Base-by-base conservation (phyloP, 192 early-diverging fungal species). In the Coemansia sp. region DNA sequence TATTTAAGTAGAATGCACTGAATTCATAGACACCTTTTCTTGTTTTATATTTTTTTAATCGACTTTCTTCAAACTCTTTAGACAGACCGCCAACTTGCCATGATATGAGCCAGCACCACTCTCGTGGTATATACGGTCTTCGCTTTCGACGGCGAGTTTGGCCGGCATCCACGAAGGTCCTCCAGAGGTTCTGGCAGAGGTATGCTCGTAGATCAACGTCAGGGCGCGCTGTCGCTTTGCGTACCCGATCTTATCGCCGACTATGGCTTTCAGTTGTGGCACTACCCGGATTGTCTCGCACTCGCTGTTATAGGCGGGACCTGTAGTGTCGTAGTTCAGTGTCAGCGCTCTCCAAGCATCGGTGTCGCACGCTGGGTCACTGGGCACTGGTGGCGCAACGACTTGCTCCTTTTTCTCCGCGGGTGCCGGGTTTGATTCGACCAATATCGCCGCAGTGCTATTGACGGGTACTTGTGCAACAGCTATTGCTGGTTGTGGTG, bases 51-150 rank as follows among this genome's bases (percentile, higher is more conserved):
- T 35, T 28, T 42, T 26, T 46, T 37, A 50, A 44, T 19, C 50
- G 19, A 55, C 55, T n/a, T 62, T 66, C 17, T 80, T 80, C 44
- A 80, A 52, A 37, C 67, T 62, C 17, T 40, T 70, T 40, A 80
- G 4, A 28, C 73, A 63, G 7, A 19, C 55, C 6, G 75, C 46
- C 53, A 80, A 67, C 30, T 75, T 73, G 33, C 63, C 70, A 17
- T 75, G 70, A 43, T 80, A 80, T 19, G 78, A 67, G 39, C 78
- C 73, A 0, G 68, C 61, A 26, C 66, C 78, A 6, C 73, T 72
- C 10, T 30, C n/a, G 1, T 32, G 14, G 30, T 80, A 80, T 6
- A 75, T 39, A 6, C 38, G 33, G 28, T 40, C 53, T 39, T 75
- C 78, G 16, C 53, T 35, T 35, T 46, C 53, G 6, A 80, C 63